Evolutionary conservation across 108 stramenopile genomes (phyloP), one percentile per base, ranked within the genome.

Genomic region (Conticribra guillardii): DNA sequence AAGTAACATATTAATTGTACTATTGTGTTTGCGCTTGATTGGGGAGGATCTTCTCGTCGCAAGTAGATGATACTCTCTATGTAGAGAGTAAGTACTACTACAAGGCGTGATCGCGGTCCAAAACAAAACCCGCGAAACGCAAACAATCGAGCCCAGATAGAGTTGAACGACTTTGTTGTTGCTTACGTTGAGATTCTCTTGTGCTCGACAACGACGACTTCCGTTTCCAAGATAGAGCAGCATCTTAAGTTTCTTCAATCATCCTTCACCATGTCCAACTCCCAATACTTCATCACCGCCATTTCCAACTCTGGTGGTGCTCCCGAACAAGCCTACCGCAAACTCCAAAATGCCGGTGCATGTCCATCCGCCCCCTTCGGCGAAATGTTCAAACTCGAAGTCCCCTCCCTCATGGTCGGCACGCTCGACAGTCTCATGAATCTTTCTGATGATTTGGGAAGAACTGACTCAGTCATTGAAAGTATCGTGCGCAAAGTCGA

Each of bases 341-440:
- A 91, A 70, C 85, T 94, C 82, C 90, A 94, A 74, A 80, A 86
- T 63, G 93, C 93, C 23, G 93, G 84, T n/a, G 93, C 93, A 55
- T 91, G 90, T 68, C 90, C 93, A 51, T 84, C 86, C 34, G 82
- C 84, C 19, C 89, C 90, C 50, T 91, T 73, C 85, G 90, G 82
- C 84, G 95, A 96, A 77, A 89, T 93, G 91, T 93, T 91, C 86
- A 93, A 94, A 74, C 90, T 96, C 62, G 93, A 96, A 67, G 90
- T 96, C n/a, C 96, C 96, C 7, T 91, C 90, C 8, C 86, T 96
- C 54, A 93, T 89, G 50, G 96, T 96, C 37, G 96, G 96, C 0
- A 96, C 96, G 3, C 85, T 96, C 54, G 93, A 96, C 68, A 85
- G 79, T 52, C 87, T 96, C 22, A 96, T 96, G 92, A 89, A 70